Percentiles rank a stretch among this genome's conserved stretches.
These are phyloP conservation scores for Warburgia ugandensis DNA, from an alignment of 164 flowering plant genomes.

Conservation along the genomic window DNA sequence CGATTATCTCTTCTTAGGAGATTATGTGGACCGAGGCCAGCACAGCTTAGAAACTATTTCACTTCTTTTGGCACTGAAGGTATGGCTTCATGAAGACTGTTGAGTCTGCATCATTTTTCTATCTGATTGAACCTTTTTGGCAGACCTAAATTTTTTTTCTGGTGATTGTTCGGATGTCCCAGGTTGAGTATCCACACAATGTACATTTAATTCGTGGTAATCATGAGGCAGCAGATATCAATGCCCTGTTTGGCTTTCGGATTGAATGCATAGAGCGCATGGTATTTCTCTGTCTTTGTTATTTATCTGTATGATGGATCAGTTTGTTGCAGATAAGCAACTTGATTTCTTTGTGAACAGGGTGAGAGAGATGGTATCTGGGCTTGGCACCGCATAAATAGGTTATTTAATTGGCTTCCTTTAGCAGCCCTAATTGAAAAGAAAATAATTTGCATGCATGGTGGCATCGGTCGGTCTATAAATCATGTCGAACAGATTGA, in stretches of 20 bases:
- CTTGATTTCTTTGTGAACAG: constrained; percentile 30
- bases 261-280: constrained; percentile 99
- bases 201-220: constrained; percentile 99
- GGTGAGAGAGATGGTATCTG: constrained; percentile 99
- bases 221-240: constrained; percentile 99
- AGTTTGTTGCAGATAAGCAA: constrained; percentile 6
- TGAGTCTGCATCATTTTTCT: neutral
- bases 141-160: neutral
- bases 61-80: constrained; percentile 94
- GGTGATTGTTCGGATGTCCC: constrained; percentile 11
- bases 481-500: constrained; percentile 97
- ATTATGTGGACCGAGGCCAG: constrained; percentile 99
- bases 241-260: constrained; percentile 98
- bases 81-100: constrained; percentile 11
- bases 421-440: constrained; percentile 96
- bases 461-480: constrained; percentile 99
- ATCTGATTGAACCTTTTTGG: neutral
- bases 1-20: constrained; percentile 98
- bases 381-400: constrained; percentile 96
- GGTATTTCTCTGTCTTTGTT: constrained; percentile 36
- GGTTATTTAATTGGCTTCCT: constrained; percentile 98
- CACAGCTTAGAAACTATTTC: constrained; percentile 95
- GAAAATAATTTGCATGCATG: constrained; percentile 99
- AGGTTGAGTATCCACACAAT: constrained; percentile 89
- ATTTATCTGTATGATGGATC: neutral